Base-by-base conservation (phyloP, 139 green algal genomes). In the Tetradesmus obliquus region DNA sequence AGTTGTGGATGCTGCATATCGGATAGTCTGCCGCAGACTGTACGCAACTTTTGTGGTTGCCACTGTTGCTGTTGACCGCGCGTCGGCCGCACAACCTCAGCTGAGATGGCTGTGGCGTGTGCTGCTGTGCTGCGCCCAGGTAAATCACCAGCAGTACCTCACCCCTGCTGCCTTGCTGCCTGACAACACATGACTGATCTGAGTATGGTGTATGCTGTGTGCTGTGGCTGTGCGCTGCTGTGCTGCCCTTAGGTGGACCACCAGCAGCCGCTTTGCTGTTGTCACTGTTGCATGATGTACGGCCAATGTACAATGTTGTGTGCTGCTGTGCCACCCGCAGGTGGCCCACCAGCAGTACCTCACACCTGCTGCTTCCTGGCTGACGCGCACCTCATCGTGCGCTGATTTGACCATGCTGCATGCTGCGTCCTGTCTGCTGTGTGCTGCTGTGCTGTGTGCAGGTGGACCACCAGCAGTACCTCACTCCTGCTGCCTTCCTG, bases 331-430 rank as follows among this genome's bases (percentile, higher is more conserved):
- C 72, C 1, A 2, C 2, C 19, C 9, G 24, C 51, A 90, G 69
- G 69, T 90, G 66, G 86, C 98, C 86, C 81, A 87, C 19, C 91
- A 93, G 51, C 84, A 88, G 72, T 97, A 97, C 93, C n/a, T 84
- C 66, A 98, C 96, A 1, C 79, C 89, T 1, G 88, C 92, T 3
- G 74, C 4, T 98, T 96, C 94, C 91, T 97, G 51, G 94, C 94
- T 0, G 96, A 97, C 88, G 82, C 97, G 4, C 90, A 90, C 2
- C 92, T 96, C 87, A 97, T 98, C 19, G 80, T 91, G 6, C 60
- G 32, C 12, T 90, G 86, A 60, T 51, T 54, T 45, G 32, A 45
- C 57, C 9, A 7, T 45, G 32, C 32, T 45, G 32, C 32, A 45
- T 45, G 32, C 32, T 45, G 32, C 32, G 32, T 45, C 32, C 32